Evolutionary conservation across 768 basidiomycete genomes (phyloP).

Genomic region (Naematelia encephala): DNA sequence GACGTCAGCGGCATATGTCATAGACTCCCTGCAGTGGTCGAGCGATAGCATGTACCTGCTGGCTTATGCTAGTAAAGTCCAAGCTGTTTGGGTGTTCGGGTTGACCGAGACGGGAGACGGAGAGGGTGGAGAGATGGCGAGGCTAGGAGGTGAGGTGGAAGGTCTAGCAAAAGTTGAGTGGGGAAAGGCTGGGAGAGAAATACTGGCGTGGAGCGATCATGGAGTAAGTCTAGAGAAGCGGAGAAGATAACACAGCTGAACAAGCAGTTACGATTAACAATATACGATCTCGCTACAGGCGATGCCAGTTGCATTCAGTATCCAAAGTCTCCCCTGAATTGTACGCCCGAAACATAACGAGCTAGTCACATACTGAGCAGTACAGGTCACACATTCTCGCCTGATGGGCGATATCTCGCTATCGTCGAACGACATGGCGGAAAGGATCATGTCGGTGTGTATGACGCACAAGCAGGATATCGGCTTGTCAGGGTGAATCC

Average conservation of each 20-base stretch:
- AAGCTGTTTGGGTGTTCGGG: slow-evolving; percentile 72
- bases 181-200: slow-evolving; percentile 76
- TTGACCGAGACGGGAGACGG: slow-evolving; percentile 64
- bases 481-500: slow-evolving; percentile 38
- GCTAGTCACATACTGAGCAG: not conserved
- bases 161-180: slow-evolving; percentile 83
- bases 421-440: slow-evolving; percentile 86
- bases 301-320: slow-evolving; percentile 78
- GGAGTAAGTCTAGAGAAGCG: slow-evolving; percentile 62
- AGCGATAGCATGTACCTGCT: slow-evolving; percentile 82
- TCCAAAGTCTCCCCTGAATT: slow-evolving; percentile 67
- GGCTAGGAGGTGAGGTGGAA: slow-evolving; percentile 57
- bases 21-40: slow-evolving; percentile 80
- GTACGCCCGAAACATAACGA: slow-evolving; percentile 18
- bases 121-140: slow-evolving; percentile 37
- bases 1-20: slow-evolving; percentile 47
- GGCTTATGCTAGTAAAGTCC: slow-evolving; percentile 69
- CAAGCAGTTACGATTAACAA: slow-evolving; percentile 71
- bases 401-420: slow-evolving; percentile 78
- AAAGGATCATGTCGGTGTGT: slow-evolving; percentile 79
- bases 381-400: slow-evolving; percentile 40
- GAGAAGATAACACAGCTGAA: slow-evolving; percentile 3
- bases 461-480: slow-evolving; percentile 56
- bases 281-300: slow-evolving; percentile 78
- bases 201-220: slow-evolving; percentile 90